These are phyloP conservation scores for Helotiales sp. DNA, from an alignment of 2,329 filamentous ascomycete species.

Conservation along the genomic window DNA sequence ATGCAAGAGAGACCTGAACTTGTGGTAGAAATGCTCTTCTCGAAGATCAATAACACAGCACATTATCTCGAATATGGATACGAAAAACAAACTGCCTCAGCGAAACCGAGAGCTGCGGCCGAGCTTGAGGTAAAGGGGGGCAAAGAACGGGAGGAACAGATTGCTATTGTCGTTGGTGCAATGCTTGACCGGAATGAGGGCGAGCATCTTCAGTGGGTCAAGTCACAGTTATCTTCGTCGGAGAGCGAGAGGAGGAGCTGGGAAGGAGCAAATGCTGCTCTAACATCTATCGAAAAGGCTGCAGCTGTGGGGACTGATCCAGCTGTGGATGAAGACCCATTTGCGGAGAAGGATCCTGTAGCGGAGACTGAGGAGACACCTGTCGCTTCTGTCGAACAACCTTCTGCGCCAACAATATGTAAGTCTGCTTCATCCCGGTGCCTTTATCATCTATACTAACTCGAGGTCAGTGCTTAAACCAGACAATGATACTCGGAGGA, in stretches of 20 bases:
- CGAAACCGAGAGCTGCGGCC: constrained; percentile 69
- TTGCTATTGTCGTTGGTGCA: constrained; percentile 77
- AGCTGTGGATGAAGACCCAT: constrained; percentile 30
- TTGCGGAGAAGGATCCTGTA: constrained; percentile 39
- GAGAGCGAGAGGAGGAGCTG: constrained; percentile 74
- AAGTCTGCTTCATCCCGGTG: constrained; percentile 36
- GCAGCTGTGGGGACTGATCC: constrained; percentile 35
- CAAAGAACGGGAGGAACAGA: constrained; percentile 61
- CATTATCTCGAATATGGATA: constrained; percentile 90
- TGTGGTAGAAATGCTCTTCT: constrained; percentile 90
- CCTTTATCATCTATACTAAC: constrained; percentile 23
- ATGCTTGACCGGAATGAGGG: constrained; percentile 77
- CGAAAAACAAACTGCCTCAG: constrained; percentile 71
- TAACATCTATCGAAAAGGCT: constrained; percentile 45
- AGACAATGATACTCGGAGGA: constrained; percentile 64
- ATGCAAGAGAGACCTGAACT: constrained; percentile 82
- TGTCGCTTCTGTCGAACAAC: constrained; percentile 33
- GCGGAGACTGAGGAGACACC: constrained; percentile 35
- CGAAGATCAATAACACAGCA: constrained; percentile 79
- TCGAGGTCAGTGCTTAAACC: constrained; percentile 37
- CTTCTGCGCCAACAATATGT: constrained; percentile 53
- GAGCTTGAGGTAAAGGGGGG: constrained; percentile 80
- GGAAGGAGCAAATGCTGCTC: constrained; percentile 69
- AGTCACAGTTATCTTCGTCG: constrained; percentile 66
- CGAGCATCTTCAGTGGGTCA: constrained; percentile 80